Evolutionary conservation across 2,329 filamentous ascomycete genomes (phyloP).

Genomic region (Calonectria ilicicola): DNA sequence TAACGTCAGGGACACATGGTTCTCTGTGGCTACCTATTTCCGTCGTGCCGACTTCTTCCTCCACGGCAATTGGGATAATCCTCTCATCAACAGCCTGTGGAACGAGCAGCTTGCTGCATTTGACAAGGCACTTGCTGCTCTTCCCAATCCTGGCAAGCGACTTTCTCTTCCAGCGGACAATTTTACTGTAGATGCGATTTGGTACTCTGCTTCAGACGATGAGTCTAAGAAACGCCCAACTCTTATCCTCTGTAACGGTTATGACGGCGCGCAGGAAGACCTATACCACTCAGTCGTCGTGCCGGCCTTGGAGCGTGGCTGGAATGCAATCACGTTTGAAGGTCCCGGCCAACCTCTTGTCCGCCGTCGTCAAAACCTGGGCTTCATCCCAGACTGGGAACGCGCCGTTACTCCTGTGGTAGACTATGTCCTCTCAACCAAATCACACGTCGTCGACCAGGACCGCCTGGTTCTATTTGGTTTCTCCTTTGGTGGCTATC

Average conservation of each 20-base stretch:
- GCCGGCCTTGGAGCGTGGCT: conserved; percentile 53
- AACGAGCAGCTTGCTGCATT: conserved; percentile 50
- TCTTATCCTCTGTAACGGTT: conserved; percentile 55
- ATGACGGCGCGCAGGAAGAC: conserved; percentile 58
- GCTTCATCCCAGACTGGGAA: conserved; percentile 60
- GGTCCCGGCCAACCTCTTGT: conserved; percentile 58
- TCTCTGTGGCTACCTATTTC: conserved; percentile 56
- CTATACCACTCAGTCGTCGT: conserved; percentile 52
- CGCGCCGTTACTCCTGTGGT: conserved; percentile 53
- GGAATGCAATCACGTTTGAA: conserved; percentile 59
- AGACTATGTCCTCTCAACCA: conserved; percentile 47
- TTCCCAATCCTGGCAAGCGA: conserved; percentile 51
- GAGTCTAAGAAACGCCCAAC: conserved; percentile 48
- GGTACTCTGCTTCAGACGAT: conserved; percentile 40
- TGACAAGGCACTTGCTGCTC: conserved; percentile 50
- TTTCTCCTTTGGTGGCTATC: conserved; percentile 55
- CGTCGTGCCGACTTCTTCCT: conserved; percentile 56
- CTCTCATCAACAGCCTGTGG: conserved; percentile 54
- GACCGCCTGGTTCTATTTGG: conserved; percentile 53
- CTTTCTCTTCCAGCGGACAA: conserved; percentile 45
- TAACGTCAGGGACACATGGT: conserved; percentile 43
- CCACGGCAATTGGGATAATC: conserved; percentile 54
- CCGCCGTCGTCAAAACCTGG: conserved; percentile 53
- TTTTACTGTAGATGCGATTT: conserved; percentile 53
- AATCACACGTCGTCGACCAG: conserved; percentile 44